These are phyloP conservation scores for Protomyces macrosporus DNA, from an alignment of 1,139 yeast species.

Conservation along the genomic window DNA sequence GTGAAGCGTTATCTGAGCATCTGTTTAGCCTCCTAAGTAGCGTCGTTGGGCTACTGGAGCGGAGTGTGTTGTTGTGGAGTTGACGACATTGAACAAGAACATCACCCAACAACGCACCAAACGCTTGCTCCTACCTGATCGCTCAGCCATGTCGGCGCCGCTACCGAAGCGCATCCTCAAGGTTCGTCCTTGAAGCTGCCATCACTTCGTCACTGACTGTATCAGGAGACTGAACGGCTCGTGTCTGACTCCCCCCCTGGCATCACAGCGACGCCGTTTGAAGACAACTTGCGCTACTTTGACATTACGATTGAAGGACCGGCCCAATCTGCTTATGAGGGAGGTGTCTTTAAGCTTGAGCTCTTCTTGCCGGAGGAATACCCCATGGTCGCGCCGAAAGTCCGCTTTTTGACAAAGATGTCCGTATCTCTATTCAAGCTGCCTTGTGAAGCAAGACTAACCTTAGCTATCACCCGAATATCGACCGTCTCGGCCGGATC, in stretches of 20 bases:
- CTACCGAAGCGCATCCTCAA: conserved; percentile 82
- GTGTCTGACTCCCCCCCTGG: conserved; percentile 96
- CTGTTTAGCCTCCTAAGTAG: not conserved
- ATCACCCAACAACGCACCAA: not conserved
- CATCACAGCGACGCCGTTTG: conserved; percentile 85
- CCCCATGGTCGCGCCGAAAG: conserved; percentile 44
- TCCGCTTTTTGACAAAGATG: conserved; percentile 72
- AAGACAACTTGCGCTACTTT: conserved; percentile 85
- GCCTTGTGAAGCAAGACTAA: not conserved
- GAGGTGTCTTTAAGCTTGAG: conserved; percentile 70
- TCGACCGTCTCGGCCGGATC: conserved; percentile 89
- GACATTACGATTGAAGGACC: conserved; percentile 91
- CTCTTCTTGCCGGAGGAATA: conserved; percentile 82
- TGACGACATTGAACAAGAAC: not conserved
- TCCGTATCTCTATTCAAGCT: not conserved
- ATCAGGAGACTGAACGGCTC: conserved; percentile 79
- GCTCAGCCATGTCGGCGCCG: conserved; percentile 29
- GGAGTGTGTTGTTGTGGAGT: not conserved
- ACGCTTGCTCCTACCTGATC: not conserved
- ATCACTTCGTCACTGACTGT: not conserved
- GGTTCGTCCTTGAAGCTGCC: conserved; percentile 40
- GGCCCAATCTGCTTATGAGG: conserved; percentile 72
- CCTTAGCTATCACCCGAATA: conserved; percentile 75
- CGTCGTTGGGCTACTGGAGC: not conserved
- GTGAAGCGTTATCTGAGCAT: not conserved